These are phyloP conservation scores for Tolypocladium tundrense DNA, from an alignment of 2,329 filamentous ascomycete species.

Conservation along the genomic window DNA sequence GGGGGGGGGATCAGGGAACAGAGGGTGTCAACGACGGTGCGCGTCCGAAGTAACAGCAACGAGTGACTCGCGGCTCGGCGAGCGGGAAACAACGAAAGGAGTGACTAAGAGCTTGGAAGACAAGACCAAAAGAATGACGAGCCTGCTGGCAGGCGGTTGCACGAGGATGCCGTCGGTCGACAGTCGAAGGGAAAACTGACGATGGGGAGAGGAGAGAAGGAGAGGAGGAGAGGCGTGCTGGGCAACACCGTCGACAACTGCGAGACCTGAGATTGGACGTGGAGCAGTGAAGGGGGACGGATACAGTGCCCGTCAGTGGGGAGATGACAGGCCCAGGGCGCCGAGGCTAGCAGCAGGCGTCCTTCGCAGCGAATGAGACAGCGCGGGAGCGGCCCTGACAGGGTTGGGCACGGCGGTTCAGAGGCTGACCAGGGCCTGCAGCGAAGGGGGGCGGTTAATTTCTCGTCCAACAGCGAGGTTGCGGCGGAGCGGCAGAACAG, in stretches of 20 bases:
- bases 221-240: conserved; percentile 7
- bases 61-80: not conserved
- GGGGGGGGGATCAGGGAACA: not conserved
- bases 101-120: conserved; percentile 19
- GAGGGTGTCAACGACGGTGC: not conserved
- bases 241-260: not conserved
- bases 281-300: not conserved
- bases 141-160: conserved; percentile 43
- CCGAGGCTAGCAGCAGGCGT: not conserved
- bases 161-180: conserved; percentile 23
- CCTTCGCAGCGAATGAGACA: conserved; percentile 8
- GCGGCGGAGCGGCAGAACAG: not conserved
- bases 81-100: conserved; percentile 21
- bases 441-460: not conserved
- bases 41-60: not conserved
- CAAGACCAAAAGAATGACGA: conserved; percentile 41
- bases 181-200: conserved; percentile 19
- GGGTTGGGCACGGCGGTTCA: not conserved
- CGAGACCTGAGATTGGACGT: not conserved
- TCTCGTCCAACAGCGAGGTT: not conserved
- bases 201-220: conserved; percentile 18
- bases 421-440: not conserved
- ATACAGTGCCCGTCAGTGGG: not conserved
- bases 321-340: not conserved
- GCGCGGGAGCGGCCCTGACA: conserved; percentile 1